phyloP scores from a whole-genome alignment of 1,284 basidiomycete species.

The Vanrija pseudolonga region DNA sequence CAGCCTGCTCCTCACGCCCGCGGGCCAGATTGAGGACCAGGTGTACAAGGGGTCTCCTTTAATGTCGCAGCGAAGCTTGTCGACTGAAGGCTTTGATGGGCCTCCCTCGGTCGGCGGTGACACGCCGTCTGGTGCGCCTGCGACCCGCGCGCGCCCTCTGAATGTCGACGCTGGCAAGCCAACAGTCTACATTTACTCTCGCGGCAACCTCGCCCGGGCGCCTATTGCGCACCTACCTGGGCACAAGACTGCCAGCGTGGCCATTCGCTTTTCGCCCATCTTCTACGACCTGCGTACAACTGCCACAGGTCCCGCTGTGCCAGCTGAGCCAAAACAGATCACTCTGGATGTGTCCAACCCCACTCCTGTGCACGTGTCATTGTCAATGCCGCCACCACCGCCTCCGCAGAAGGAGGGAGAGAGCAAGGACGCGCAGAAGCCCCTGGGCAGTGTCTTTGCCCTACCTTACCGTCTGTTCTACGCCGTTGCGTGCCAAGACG shows the following conservation, averaged over 20 bases:
- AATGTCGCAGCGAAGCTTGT: conserved; percentile 40
- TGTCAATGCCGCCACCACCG: conserved; percentile 49
- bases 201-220: conserved; percentile 83
- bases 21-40: conserved; percentile 92
- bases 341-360: conserved; percentile 67
- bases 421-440: conserved; percentile 19
- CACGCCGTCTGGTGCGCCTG: conserved; percentile 33
- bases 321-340: conserved; percentile 55
- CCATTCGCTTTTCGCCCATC: conserved; percentile 88
- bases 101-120: conserved; percentile 30
- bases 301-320: conserved; percentile 45
- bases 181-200: conserved; percentile 90
- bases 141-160: conserved; percentile 19
- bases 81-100: conserved; percentile 35
- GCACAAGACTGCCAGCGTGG: conserved; percentile 91
- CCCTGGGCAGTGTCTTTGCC: conserved; percentile 62
- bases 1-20: conserved; percentile 85
- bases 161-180: conserved; percentile 55
- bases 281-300: conserved; percentile 79
- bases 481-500: conserved; percentile 95
- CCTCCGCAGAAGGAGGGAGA: conserved; percentile 43
- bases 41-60: conserved; percentile 55
- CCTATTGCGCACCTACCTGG: conserved; percentile 94
- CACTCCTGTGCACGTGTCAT: conserved; percentile 38
- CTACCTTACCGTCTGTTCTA: conserved; percentile 92